phyloP scores from a whole-genome alignment of 2,329 filamentous ascomycete species.

The Talaromyces pinophilus region DNA sequence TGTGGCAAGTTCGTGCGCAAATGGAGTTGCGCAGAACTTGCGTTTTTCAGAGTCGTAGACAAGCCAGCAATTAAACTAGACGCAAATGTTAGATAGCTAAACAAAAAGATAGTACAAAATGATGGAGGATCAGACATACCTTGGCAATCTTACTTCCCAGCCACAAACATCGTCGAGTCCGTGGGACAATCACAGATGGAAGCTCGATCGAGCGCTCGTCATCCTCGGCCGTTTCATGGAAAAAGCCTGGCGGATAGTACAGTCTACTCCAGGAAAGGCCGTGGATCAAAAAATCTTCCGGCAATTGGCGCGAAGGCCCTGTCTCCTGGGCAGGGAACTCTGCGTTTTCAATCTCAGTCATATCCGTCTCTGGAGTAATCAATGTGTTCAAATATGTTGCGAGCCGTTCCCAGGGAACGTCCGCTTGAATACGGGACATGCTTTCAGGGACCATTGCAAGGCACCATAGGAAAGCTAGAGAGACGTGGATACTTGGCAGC shows the following conservation, averaged over 20 bases:
- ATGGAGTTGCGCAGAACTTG: slow-evolving; percentile 37
- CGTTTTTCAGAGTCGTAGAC: slow-evolving; percentile 35
- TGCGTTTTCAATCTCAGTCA: slow-evolving; percentile 37
- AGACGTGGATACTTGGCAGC: slow-evolving; percentile 57
- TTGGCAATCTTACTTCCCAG: slow-evolving; percentile 48
- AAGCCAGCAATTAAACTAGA: slow-evolving; percentile 45
- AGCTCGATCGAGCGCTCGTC: slow-evolving; percentile 57
- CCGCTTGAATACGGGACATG: slow-evolving; percentile 43
- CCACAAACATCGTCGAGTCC: slow-evolving; percentile 56
- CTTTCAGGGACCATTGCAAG: slow-evolving; percentile 40
- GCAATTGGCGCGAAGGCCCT: slow-evolving; percentile 50
- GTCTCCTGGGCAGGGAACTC: slow-evolving; percentile 48
- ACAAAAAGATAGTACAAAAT: neutral
- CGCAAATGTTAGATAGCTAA: neutral
- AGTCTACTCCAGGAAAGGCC: slow-evolving; percentile 56
- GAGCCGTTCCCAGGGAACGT: slow-evolving; percentile 55
- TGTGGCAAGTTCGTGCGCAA: slow-evolving; percentile 32
- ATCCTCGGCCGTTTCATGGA: slow-evolving; percentile 54
- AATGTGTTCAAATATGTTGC: slow-evolving; percentile 57
- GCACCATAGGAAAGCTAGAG: slow-evolving; percentile 55
- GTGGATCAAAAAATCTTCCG: slow-evolving; percentile 61
- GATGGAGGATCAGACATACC: slow-evolving; percentile 34
- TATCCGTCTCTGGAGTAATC: slow-evolving; percentile 41
- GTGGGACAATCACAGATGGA: slow-evolving; percentile 50
- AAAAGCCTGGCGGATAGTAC: slow-evolving; percentile 55